Evolutionary conservation across 345 rosid genomes (phyloP), one percentile per base, ranked within the genome.

Genomic region (Eucalyptus grandis): DNA sequence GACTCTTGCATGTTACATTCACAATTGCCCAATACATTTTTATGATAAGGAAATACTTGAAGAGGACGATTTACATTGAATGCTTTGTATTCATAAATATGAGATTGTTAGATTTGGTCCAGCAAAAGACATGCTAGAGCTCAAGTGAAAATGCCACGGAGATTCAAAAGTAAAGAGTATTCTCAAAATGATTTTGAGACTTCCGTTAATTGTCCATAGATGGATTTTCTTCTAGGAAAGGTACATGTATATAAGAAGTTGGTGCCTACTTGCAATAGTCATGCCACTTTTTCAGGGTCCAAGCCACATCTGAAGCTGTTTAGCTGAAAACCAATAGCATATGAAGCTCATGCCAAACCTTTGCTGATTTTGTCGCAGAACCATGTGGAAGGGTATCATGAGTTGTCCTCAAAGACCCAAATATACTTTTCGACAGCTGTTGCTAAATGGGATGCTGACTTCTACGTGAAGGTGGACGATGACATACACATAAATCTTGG

Each of bases 401-500:
- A 95, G 90, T 87, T 95, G 88, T 95, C 98, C 37, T 93, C 93
- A 16, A 96, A 96, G 93, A 95, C 97, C 87, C 97, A 95, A 91
- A 90, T 92, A 87, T 96, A 93, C 92, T 95, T 96, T 72, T 92
- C 95, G 46, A 91, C 94, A 53, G 98, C 95, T 27, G 98, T 94
- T 49, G 94, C 96, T 30, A 93, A 88, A 89, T 95, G 97, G 98
- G 98, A 96, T 92, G 97, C 98, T 30, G 98, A 96, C 88, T 96
- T 96, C 94, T 96, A 94, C 86, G 91, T 96, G 34, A 96, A 96
- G 93, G 97, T 95, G 31, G 97, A 96, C 3, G 98, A 96, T 82
- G 97, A 96, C 90, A 96, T 96, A 54, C 98, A 95, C 80, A 90
- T 97, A 90, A 98, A 98, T 93, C 95, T 98, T n/a, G 99, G 99